Percentiles rank a stretch among this genome's conserved stretches.
Evolutionary conservation across 2,329 filamentous ascomycete species (phyloP).

Genomic region (Clarireedia sp.): DNA sequence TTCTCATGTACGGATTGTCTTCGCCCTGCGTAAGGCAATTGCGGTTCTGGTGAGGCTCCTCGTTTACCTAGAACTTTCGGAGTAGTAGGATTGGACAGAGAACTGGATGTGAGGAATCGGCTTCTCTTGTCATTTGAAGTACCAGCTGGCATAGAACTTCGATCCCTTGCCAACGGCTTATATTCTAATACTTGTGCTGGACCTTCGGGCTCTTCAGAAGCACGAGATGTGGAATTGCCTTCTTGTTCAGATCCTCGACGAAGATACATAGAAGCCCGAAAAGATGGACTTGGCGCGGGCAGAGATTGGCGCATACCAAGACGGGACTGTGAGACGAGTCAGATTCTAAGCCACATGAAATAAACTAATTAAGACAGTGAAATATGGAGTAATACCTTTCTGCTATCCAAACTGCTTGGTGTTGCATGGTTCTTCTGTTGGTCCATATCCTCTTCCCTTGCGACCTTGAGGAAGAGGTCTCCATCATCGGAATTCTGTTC

Average conservation of each 20-base stretch:
- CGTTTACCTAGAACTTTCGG: slow-evolving; percentile 18
- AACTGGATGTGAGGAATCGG: slow-evolving; percentile 18
- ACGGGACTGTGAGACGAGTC: slow-evolving; percentile 21
- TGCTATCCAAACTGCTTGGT: slow-evolving; percentile 17
- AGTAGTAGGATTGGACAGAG: slow-evolving; percentile 25
- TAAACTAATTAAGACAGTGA: background rate
- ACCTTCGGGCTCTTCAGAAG: slow-evolving; percentile 21
- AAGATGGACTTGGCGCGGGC: slow-evolving; percentile 17
- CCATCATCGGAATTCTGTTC: slow-evolving; percentile 28
- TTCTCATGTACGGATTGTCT: slow-evolving; percentile 21
- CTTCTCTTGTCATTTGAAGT: slow-evolving; percentile 19
- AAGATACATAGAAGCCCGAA: slow-evolving; percentile 16
- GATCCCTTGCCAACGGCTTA: slow-evolving; percentile 18
- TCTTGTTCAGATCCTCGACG: slow-evolving; percentile 27
- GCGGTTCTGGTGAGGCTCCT: slow-evolving; percentile 26
- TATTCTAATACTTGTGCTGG: slow-evolving; percentile 24
- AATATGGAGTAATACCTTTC: slow-evolving; percentile 19
- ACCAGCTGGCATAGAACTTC: slow-evolving; percentile 11
- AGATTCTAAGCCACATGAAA: slow-evolving; percentile 2
- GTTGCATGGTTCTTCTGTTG: slow-evolving; percentile 12
- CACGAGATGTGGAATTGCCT: slow-evolving; percentile 13
- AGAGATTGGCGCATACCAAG: slow-evolving; percentile 24
- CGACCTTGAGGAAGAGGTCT: slow-evolving; percentile 28
- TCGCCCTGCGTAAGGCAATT: slow-evolving; percentile 18
- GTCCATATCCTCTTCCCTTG: slow-evolving; percentile 24